A percentile compares a stretch with the other conserved stretches of the same genome.
Conservation (phyloP, 495 filamentous ascomycete genomes). For the Penicillium verhagenii region DNA sequence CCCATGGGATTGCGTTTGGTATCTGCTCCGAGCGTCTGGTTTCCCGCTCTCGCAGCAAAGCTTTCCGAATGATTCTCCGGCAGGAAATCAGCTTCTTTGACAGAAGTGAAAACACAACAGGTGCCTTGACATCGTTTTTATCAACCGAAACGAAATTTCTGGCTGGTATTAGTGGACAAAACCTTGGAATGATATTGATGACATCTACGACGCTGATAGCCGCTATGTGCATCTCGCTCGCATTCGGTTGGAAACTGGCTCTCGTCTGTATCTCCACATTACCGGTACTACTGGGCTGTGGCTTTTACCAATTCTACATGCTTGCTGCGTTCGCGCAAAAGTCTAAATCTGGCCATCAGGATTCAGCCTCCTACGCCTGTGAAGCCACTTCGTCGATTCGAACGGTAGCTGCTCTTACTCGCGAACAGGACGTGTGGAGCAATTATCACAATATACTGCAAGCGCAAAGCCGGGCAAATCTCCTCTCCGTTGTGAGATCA, state of each 20-base stretch:
- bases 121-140: slow-evolving; percentile 50
- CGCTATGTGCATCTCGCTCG: slow-evolving; percentile 54
- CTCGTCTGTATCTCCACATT: slow-evolving; percentile 45
- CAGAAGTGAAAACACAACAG: slow-evolving; percentile 45
- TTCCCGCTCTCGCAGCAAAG: not conserved
- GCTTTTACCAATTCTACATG: slow-evolving; percentile 54
- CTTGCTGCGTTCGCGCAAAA: slow-evolving; percentile 49
- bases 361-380: slow-evolving; percentile 53
- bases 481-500: slow-evolving; percentile 64
- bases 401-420: slow-evolving; percentile 56
- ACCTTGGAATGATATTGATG: slow-evolving; percentile 15
- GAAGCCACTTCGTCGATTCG: slow-evolving; percentile 59
- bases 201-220: slow-evolving; percentile 50
- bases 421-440: slow-evolving; percentile 74
- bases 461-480: slow-evolving; percentile 56
- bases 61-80: slow-evolving; percentile 45
- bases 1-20: not conserved
- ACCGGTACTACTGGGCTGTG: slow-evolving; percentile 52
- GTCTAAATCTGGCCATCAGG: slow-evolving; percentile 56
- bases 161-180: slow-evolving; percentile 41
- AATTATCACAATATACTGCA: slow-evolving; percentile 70
- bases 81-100: slow-evolving; percentile 61
- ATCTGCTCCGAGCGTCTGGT: slow-evolving; percentile 1
- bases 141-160: slow-evolving; percentile 62
- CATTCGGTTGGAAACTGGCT: slow-evolving; percentile 63